Conservation (phyloP, 192 early-diverging fungal species). For the Umbelopsis sp. region DNA sequence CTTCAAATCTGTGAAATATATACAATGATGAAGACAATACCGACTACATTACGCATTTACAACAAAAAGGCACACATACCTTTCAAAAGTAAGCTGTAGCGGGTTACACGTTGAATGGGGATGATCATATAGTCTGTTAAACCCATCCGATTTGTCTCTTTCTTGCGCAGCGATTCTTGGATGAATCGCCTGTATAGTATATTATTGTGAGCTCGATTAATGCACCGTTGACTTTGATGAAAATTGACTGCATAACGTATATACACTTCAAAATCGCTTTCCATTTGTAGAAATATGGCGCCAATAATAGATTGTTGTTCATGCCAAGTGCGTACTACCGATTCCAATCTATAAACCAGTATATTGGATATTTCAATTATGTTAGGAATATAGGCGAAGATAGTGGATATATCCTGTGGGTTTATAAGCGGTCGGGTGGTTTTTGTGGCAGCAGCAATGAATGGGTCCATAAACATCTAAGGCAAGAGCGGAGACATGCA, state of each 20-base stretch:
- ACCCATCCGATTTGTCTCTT: constrained; percentile 61
- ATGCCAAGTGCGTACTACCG: constrained; percentile 18
- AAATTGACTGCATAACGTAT: constrained; percentile 42
- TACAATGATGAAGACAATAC: background rate
- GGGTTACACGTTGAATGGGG: constrained; percentile 79
- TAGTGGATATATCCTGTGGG: constrained; percentile 35
- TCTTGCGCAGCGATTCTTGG: constrained; percentile 46
- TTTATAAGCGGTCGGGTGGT: constrained; percentile 34
- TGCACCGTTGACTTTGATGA: constrained; percentile 29
- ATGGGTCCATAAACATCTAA: constrained; percentile 49
- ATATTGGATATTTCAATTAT: constrained; percentile 38
- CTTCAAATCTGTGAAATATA: constrained; percentile 32
- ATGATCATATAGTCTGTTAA: constrained; percentile 76
- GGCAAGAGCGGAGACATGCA: background rate
- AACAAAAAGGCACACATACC: constrained; percentile 18
- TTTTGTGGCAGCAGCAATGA: constrained; percentile 31
- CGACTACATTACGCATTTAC: background rate
- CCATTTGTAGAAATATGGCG: constrained; percentile 35
- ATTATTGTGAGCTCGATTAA: constrained; percentile 32
- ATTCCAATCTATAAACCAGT: constrained; percentile 28
- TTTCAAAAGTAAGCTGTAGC: constrained; percentile 74
- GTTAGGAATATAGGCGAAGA: constrained; percentile 44
- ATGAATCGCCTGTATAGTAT: constrained; percentile 38
- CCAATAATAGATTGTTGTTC: constrained; percentile 26
- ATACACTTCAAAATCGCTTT: constrained; percentile 43